Percentiles rank a stretch among this genome's conserved stretches.
Conservation (phyloP, 176 grass and related monocot species). For the Oryza longistaminata region DNA sequence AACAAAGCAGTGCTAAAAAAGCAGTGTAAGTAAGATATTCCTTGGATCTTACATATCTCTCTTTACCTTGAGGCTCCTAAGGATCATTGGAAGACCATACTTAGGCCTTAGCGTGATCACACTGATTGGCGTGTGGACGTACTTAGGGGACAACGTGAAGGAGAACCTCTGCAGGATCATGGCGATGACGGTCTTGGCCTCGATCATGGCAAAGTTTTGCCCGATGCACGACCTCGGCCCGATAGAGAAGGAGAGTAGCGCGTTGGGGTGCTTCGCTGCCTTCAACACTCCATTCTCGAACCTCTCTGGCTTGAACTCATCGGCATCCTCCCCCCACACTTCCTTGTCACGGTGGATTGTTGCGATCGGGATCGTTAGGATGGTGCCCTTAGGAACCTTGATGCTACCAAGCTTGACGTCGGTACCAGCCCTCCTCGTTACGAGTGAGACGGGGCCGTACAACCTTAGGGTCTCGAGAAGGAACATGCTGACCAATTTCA, state of each 20-base stretch:
- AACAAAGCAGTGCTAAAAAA: too few relatives aligned
- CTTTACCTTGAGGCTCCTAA: too few relatives aligned
- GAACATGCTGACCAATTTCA: conserved; percentile 48
- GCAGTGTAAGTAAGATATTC: too few relatives aligned
- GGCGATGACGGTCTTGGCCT: conserved; percentile 21
- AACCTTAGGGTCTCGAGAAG: conserved; percentile 46
- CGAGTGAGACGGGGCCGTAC: neutral
- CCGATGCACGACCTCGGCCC: conserved; percentile 58
- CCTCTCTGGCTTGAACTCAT: conserved; percentile 44
- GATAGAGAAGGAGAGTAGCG: conserved; percentile 42
- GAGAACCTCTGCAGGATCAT: conserved; percentile 51
- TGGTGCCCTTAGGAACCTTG: conserved; percentile 8
- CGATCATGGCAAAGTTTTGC: conserved; percentile 62
- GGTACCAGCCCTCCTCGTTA: neutral
- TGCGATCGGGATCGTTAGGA: conserved; percentile 24
- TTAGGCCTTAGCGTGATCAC: neutral
- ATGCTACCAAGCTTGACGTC: conserved; percentile 23
- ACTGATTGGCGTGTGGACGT: too few relatives aligned
- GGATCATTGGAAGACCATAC: neutral
- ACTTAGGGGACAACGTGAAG: neutral
- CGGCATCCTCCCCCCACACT: conserved; percentile 55
- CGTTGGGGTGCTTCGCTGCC: conserved; percentile 50
- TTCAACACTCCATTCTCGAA: conserved; percentile 45
- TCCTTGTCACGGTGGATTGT: conserved; percentile 49
- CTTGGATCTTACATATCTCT: too few relatives aligned